Conservation (phyloP, 345 rosid genomes). For the Zanthoxylum bungeanum region DNA sequence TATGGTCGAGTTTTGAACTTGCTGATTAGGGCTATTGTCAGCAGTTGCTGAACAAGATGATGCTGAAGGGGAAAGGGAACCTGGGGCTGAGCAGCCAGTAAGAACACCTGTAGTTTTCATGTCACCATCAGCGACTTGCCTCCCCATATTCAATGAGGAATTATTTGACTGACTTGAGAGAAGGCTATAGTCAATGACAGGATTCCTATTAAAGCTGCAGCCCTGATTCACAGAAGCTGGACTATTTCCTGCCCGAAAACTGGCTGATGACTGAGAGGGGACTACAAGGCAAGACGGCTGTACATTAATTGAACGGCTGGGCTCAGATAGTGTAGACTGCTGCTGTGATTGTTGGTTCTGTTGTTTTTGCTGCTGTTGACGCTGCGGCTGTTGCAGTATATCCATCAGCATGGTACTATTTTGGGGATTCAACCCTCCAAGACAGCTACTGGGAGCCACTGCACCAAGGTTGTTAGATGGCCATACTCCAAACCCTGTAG, state of each 20-base stretch:
- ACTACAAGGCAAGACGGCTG: conserved; percentile 65
- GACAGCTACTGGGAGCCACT: conserved; percentile 26
- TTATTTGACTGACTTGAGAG: conserved; percentile 39
- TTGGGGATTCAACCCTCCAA: conserved; percentile 35
- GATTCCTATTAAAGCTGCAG: conserved; percentile 30
- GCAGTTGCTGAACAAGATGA: conserved; percentile 39
- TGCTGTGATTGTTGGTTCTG: conserved; percentile 29
- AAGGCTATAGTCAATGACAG: conserved; percentile 36
- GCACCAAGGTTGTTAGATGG: conserved; percentile 31
- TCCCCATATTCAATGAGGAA: conserved; percentile 32
- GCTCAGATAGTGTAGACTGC: conserved; percentile 35
- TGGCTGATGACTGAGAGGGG: conserved; percentile 44
- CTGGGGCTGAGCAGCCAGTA: conserved; percentile 31
- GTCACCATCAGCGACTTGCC: conserved; percentile 28
- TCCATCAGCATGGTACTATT: conserved; percentile 38
- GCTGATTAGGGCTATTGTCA: conserved; percentile 24
- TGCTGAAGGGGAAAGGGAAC: conserved; percentile 38
- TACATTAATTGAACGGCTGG: conserved; percentile 42
- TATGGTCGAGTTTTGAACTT: conserved; percentile 30
- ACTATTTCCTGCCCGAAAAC: conserved; percentile 37
- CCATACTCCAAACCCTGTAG: conserved; percentile 47
- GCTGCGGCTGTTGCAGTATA: conserved; percentile 36
- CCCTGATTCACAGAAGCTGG: conserved; percentile 41
- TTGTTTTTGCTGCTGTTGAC: conserved; percentile 22
- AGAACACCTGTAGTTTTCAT: conserved; percentile 28